Evolutionary conservation across 106 monocot species (phyloP), one percentile per base, ranked within the genome.

Genomic region (Platanthera zijinensis): DNA sequence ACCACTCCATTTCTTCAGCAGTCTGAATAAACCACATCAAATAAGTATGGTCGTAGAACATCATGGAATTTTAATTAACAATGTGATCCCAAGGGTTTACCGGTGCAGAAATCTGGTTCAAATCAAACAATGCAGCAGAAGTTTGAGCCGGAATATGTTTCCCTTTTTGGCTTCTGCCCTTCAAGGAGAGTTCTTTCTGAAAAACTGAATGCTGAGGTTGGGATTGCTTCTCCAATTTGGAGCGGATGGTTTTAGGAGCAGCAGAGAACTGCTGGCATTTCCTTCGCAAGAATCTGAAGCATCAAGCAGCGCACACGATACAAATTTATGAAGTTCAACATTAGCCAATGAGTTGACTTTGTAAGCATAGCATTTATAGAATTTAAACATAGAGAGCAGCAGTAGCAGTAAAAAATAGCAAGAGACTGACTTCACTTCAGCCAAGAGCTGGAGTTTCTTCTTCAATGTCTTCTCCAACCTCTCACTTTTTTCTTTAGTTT

Each of bases 21-120:
- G 39, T 2, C 39, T 39, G 39, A 39, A 39, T 2, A 39, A 39
- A 39, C 39, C 39, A 39, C 39, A 39, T 39, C 39, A 39, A 39
- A 39, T 39, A 3, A 39, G 39, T 3, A 39, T 3, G 39, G 39
- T 39, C 39, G 1, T 39, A 39, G 39, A 39, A 39, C 39, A 39
- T 39, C 39, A 39, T 39, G 39, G 39, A 39, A 39, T 39, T 39
- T 39, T 39, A 39, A 39, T 39, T 39, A 39, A 39, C 3, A 66
- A 66, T 12, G 25, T 8, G 19, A 28, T 57, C 54, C 19, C 11
- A 57, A 15, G 10, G 14, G 32, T 46, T 85, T 82, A 89, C 87
- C 79, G 83, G 89, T 2, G 78, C 51, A 2, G 83, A 86, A 49
- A 81, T 61, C 85, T 87, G 89, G 69, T 92, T 92, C 74, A 89